These are phyloP conservation scores for Yamadazyma buinensis DNA, from an alignment of 1,139 yeast species.

Conservation along the genomic window DNA sequence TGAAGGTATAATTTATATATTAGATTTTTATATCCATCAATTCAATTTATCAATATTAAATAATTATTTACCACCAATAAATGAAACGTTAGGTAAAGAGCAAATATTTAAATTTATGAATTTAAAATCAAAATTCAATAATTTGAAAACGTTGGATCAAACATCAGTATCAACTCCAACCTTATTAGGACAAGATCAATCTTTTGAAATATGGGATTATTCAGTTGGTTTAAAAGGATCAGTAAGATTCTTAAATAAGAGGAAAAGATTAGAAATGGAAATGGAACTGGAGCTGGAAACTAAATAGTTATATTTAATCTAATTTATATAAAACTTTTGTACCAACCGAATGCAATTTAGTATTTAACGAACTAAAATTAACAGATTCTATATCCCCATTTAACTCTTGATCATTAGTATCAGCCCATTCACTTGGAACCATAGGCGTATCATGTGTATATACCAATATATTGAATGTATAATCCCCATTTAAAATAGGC, in stretches of 20 bases:
- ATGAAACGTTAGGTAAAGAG: conserved; percentile 37
- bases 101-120: conserved; percentile 48
- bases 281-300: conserved; percentile 4
- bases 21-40: conserved; percentile 59
- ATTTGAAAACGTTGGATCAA: conserved; percentile 35
- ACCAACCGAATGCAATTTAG: conserved; percentile 68
- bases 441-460: conserved; percentile 60
- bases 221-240: conserved; percentile 44
- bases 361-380: conserved; percentile 64
- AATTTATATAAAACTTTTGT: conserved; percentile 70
- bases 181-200: conserved; percentile 41
- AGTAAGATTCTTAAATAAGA: conserved; percentile 54
- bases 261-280: conserved; percentile 38
- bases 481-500: conserved; percentile 68
- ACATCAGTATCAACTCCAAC: conserved; percentile 35
- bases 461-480: conserved; percentile 84
- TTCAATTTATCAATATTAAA: conserved; percentile 31
- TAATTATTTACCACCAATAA: conserved; percentile 28
- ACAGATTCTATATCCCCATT: conserved; percentile 60
- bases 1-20: conserved; percentile 57
- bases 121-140: conserved; percentile 42
- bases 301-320: conserved; percentile 11
- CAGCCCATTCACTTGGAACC: conserved; percentile 86
- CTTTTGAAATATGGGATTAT: conserved; percentile 48
- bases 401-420: conserved; percentile 58